A percentile compares a stretch with the other conserved stretches of the same genome.
These are phyloP conservation scores for Mucuna pruriens DNA, from an alignment of 306 rosid genomes.

Conservation along the genomic window DNA sequence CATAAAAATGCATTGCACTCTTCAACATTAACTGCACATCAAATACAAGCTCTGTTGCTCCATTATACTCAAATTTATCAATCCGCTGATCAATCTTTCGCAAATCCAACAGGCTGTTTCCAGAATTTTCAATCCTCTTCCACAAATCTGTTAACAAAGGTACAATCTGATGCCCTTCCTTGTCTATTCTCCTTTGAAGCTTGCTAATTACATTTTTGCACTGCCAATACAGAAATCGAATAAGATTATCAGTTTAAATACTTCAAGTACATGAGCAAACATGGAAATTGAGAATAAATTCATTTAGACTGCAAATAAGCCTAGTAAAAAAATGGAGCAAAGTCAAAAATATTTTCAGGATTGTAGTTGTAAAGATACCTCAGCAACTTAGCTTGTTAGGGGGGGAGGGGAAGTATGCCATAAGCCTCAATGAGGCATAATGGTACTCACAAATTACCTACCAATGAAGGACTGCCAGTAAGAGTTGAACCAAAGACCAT, in stretches of 20 bases:
- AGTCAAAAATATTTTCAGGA: constrained; percentile 15
- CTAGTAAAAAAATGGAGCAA: not conserved
- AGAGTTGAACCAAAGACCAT: not conserved
- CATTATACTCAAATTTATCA: constrained; percentile 84
- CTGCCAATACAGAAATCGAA: constrained; percentile 55
- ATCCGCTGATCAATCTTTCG: constrained; percentile 86
- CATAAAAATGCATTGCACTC: constrained; percentile 85
- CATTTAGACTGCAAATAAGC: constrained; percentile 16
- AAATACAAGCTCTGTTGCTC: constrained; percentile 79
- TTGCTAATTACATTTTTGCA: constrained; percentile 96
- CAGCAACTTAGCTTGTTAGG: not conserved
- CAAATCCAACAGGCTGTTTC: constrained; percentile 75
- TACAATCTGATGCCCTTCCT: constrained; percentile 94
- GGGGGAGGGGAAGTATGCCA: not conserved
- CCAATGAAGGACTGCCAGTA: not conserved
- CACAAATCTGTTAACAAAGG: constrained; percentile 95
- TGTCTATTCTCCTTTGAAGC: constrained; percentile 89
- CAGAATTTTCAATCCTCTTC: constrained; percentile 86
- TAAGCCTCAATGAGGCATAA: not conserved
- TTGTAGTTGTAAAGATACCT: constrained; percentile 15
- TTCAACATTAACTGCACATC: constrained; percentile 95
- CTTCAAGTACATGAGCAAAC: constrained; percentile 4
- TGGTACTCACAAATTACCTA: not conserved
- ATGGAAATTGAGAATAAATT: constrained; percentile 9
- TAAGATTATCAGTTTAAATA: constrained; percentile 40